These are phyloP conservation scores for Colletotrichum incanum DNA, from an alignment of 2,329 filamentous ascomycete species.

Conservation along the genomic window DNA sequence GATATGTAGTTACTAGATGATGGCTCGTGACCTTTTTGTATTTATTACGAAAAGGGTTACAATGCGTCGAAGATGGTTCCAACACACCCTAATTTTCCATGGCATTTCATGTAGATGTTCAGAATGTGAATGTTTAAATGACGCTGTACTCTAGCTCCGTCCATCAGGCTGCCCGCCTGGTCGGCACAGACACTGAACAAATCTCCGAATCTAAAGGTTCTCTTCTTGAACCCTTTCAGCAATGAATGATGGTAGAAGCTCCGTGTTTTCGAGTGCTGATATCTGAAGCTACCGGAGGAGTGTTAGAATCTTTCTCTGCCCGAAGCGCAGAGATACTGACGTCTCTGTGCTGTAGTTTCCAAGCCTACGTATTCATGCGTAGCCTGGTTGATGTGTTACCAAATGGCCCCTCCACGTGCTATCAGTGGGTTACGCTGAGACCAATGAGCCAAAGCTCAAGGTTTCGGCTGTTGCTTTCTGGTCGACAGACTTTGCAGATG, in stretches of 20 bases:
- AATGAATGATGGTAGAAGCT: background rate
- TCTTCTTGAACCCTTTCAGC: background rate
- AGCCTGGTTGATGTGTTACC: background rate
- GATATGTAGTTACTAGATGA: background rate
- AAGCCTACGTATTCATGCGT: background rate
- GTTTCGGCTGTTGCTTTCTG: background rate
- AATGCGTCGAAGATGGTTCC: no score
- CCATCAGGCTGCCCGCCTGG: background rate
- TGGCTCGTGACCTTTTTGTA: background rate
- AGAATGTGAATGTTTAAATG: no score
- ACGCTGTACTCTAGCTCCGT: background rate
- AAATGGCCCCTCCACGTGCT: background rate
- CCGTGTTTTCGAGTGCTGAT: background rate
- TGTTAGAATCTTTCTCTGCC: background rate
- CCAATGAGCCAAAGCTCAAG: background rate
- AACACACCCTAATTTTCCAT: background rate
- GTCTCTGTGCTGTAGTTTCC: background rate
- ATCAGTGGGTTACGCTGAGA: background rate
- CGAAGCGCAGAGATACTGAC: background rate
- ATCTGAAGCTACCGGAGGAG: no score
- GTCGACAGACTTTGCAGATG: background rate
- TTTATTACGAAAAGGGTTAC: background rate
- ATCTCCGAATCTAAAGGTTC: background rate
- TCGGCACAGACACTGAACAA: background rate
- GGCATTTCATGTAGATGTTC: background rate